phyloP scores from a whole-genome alignment of 2,329 filamentous ascomycete genomes.

The Monilinia laxa region DNA sequence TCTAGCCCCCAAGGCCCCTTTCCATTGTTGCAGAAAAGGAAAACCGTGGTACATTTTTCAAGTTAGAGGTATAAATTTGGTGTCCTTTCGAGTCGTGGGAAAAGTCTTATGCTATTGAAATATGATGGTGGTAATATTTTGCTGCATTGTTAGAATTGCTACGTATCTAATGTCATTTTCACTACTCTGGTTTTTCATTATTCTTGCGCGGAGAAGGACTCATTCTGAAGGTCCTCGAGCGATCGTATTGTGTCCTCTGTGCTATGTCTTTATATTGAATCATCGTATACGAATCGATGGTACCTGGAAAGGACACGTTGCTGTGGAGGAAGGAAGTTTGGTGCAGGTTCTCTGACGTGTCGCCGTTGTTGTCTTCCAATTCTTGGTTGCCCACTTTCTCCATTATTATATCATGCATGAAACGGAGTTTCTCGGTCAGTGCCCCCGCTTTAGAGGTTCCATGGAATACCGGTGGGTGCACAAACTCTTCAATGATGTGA shows the following conservation, averaged over 20 bases:
- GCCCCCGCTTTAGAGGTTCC: conserved; percentile 10
- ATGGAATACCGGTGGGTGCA: not conserved
- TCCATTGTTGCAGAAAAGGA: not conserved
- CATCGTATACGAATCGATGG: not conserved
- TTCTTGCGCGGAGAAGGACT: not conserved
- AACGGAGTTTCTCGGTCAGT: conserved; percentile 15
- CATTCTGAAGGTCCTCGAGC: not conserved
- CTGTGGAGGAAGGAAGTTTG: not conserved
- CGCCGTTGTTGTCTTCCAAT: conserved; percentile 15
- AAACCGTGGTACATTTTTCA: not conserved
- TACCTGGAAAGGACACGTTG: conserved; percentile 7
- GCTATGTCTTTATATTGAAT: no score
- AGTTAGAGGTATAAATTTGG: not conserved
- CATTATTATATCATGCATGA: conserved; percentile 17
- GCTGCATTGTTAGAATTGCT: not conserved
- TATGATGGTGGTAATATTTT: not conserved
- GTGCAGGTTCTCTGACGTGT: conserved; percentile 17
- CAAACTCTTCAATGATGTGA: no score
- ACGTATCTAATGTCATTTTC: not conserved
- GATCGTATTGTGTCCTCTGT: not conserved
- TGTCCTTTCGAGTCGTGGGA: not conserved
- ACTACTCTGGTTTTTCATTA: not conserved
- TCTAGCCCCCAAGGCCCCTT: not conserved
- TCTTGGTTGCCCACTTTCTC: conserved; percentile 15
- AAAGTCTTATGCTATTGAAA: not conserved